Evolutionary conservation across 805 yeast genomes (phyloP).

Genomic region (Lipomyces oligophaga): DNA sequence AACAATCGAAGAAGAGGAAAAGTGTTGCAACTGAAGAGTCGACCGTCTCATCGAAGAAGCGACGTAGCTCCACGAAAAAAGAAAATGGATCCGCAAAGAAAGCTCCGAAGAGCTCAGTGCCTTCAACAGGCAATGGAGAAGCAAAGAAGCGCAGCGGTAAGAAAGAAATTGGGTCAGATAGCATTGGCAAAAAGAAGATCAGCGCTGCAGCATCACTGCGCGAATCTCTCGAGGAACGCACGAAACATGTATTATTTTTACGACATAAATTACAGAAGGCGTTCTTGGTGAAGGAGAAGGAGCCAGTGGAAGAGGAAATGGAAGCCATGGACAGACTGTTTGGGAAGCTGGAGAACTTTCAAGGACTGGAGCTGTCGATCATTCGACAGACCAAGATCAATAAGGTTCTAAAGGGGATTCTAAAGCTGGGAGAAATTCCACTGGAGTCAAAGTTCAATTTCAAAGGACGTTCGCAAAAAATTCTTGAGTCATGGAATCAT

Average conservation of each 20-base stretch:
- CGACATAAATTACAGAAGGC: slow-evolving; percentile 37
- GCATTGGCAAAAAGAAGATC: slow-evolving; percentile 12
- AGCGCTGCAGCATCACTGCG: slow-evolving; percentile 10
- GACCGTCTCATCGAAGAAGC: slow-evolving; percentile 6
- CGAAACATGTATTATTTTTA: slow-evolving; percentile 31
- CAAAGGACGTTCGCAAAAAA: slow-evolving; percentile 31
- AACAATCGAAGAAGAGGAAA: slow-evolving; percentile 5
- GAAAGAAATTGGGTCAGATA: slow-evolving; percentile 1
- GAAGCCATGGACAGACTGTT: slow-evolving; percentile 33
- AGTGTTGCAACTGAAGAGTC: slow-evolving; percentile 5
- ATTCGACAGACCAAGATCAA: slow-evolving; percentile 37
- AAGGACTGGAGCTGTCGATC: slow-evolving; percentile 34
- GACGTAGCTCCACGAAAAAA: slow-evolving; percentile 3
- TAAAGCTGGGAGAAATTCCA: slow-evolving; percentile 34
- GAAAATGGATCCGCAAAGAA: slow-evolving; percentile 10
- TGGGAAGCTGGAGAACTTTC: slow-evolving; percentile 33
- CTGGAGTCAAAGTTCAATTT: slow-evolving; percentile 35
- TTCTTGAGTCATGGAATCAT: slow-evolving; percentile 32
- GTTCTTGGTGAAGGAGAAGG: slow-evolving; percentile 30
- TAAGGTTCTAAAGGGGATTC: slow-evolving; percentile 36
- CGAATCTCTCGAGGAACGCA: slow-evolving; percentile 21
- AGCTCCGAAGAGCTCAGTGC: too few relatives aligned
- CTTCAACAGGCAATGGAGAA: too few relatives aligned
- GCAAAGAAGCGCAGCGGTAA: slow-evolving; percentile 23
- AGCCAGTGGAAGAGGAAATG: slow-evolving; percentile 33